Percentiles rank a stretch among this genome's conserved stretches.
phyloP scores from a whole-genome alignment of 2,329 filamentous ascomycete genomes.

The Colletotrichum sp. region DNA sequence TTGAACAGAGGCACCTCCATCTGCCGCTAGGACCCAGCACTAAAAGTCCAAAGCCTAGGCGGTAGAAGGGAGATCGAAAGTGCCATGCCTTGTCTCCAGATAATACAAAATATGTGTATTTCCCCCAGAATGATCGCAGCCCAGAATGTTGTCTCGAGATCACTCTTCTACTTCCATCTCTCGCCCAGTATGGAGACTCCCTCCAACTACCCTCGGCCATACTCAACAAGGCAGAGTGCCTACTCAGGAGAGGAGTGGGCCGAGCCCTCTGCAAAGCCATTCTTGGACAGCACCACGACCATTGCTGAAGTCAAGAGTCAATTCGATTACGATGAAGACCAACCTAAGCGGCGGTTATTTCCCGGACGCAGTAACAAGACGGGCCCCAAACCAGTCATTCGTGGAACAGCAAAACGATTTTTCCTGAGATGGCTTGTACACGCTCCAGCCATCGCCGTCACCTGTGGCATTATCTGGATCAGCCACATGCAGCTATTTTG shows the following conservation, averaged over 20 bases:
- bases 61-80: background rate
- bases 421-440: background rate
- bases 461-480: background rate
- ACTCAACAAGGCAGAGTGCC: background rate
- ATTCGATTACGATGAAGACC: background rate
- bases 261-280: background rate
- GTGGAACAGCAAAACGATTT: background rate
- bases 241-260: background rate
- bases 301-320: background rate
- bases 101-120: background rate
- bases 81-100: background rate
- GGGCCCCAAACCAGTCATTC: background rate
- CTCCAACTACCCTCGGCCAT: background rate
- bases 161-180: background rate
- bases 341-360: background rate
- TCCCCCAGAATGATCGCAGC: background rate
- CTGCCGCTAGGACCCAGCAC: background rate
- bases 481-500: background rate
- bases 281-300: background rate
- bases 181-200: background rate
- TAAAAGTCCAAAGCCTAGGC: background rate
- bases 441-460: background rate
- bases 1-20: background rate
- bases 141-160: accelerated
- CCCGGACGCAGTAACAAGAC: background rate